A percentile compares a stretch with the other conserved stretches of the same genome.
Conservation (phyloP, 768 basidiomycete genomes). For the Auriscalpium vulgare region DNA sequence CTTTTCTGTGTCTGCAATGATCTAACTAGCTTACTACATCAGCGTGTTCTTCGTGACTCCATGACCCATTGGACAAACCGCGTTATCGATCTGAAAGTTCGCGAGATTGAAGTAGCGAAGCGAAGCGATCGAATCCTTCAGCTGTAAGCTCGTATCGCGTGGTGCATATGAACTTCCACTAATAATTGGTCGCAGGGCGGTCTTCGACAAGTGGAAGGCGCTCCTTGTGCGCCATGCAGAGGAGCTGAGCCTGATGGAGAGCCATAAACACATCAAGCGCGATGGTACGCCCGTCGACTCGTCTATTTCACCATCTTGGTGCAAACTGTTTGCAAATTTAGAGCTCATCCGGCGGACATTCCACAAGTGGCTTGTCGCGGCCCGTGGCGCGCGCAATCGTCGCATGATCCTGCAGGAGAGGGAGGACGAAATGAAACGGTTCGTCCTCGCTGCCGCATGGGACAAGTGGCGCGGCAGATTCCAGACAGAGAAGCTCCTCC, state of each 20-base stretch:
- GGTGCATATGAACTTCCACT: not conserved
- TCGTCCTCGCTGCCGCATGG: slow-evolving; percentile 51
- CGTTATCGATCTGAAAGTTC: slow-evolving; percentile 65
- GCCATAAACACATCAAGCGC: slow-evolving; percentile 70
- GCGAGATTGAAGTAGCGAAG: slow-evolving; percentile 44
- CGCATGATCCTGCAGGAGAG: slow-evolving; percentile 50
- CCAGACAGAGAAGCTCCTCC: slow-evolving; percentile 53
- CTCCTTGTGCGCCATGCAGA: slow-evolving; percentile 57
- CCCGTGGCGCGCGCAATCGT: slow-evolving; percentile 55
- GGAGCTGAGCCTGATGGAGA: slow-evolving; percentile 73
- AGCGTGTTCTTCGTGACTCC: slow-evolving; percentile 46
- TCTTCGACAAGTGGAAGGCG: slow-evolving; percentile 64
- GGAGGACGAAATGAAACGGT: slow-evolving; percentile 53
- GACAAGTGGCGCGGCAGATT: slow-evolving; percentile 76
- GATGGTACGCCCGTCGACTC: slow-evolving; percentile 44
- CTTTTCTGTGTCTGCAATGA: not conserved
- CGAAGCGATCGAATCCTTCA: too few relatives aligned
- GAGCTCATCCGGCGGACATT: slow-evolving; percentile 64
- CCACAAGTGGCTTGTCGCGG: slow-evolving; percentile 56
- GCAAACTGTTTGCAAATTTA: slow-evolving; percentile 20
- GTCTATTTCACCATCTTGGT: not conserved
- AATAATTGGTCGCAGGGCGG: slow-evolving; percentile 30
- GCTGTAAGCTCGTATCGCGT: not conserved
- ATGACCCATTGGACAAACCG: slow-evolving; percentile 62
- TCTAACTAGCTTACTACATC: not conserved